Evolutionary conservation across 768 basidiomycete genomes (phyloP).

Genomic region (Psilocybe tampanensis): DNA sequence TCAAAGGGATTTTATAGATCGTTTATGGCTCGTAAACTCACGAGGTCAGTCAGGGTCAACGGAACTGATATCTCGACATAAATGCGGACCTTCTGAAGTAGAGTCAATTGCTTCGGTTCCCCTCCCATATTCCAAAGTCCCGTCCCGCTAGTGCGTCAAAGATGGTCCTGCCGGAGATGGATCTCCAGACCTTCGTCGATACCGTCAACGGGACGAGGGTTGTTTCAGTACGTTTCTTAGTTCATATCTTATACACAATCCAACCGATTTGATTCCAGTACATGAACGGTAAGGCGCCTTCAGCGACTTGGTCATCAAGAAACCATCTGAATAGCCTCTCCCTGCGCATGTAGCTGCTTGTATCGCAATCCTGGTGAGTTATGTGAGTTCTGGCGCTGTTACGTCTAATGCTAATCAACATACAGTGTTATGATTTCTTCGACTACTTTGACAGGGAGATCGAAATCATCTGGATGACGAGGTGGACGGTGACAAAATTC

Average conservation of each 20-base stretch:
- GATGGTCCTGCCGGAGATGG: neutral
- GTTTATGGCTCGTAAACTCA: too few species aligned
- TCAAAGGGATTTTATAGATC: too few species aligned
- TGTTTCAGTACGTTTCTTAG: constrained; percentile 2
- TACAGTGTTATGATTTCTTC: constrained; percentile 7
- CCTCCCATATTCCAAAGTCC: neutral
- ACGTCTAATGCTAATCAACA: neutral
- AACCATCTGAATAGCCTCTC: neutral
- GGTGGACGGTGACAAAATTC: constrained; percentile 10
- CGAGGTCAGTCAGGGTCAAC: too few species aligned
- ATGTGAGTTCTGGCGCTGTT: neutral
- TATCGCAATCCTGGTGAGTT: constrained; percentile 2
- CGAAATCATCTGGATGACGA: constrained; percentile 1
- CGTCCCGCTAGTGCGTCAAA: too few species aligned
- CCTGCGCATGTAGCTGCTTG: neutral
- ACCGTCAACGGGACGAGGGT: neutral
- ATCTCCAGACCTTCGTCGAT: neutral
- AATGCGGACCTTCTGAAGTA: too few species aligned
- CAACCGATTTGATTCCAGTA: neutral
- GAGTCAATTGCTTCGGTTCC: neutral
- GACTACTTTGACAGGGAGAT: neutral
- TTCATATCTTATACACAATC: too few species aligned
- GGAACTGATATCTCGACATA: too few species aligned
- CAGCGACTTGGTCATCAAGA: neutral
- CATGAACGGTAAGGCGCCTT: neutral